phyloP scores from a whole-genome alignment of 2,329 filamentous ascomycete species.

The Talaromyces sp. region DNA sequence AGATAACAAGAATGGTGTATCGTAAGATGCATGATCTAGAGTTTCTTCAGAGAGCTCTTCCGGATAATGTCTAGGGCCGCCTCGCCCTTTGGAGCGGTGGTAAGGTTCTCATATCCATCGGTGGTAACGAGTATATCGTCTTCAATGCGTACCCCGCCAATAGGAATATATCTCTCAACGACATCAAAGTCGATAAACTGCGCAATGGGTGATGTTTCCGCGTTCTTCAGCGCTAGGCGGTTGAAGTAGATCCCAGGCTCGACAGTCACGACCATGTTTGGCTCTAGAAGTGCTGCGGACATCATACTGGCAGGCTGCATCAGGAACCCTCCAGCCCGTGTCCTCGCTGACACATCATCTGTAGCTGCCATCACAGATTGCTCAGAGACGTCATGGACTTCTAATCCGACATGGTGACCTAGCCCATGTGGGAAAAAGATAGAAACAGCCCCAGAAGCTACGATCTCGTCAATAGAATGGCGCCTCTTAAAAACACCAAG shows the following conservation, averaged over 20 bases:
- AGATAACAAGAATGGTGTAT: neutral
- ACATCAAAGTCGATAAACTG: slow-evolving; percentile 40
- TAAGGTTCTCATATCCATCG: slow-evolving; percentile 68
- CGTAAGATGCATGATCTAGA: neutral
- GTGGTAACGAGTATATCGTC: slow-evolving; percentile 68
- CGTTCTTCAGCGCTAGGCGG: slow-evolving; percentile 34
- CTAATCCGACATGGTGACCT: slow-evolving; percentile 56
- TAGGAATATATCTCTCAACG: slow-evolving; percentile 37
- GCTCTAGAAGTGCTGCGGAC: slow-evolving; percentile 41
- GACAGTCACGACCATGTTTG: slow-evolving; percentile 56
- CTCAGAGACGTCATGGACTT: slow-evolving; percentile 44
- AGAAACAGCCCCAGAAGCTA: slow-evolving; percentile 34
- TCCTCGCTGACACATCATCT: slow-evolving; percentile 18
- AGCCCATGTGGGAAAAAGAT: slow-evolving; percentile 49
- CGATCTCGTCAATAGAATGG: slow-evolving; percentile 52
- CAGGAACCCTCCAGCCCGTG: slow-evolving; percentile 17
- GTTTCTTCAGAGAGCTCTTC: slow-evolving; percentile 9
- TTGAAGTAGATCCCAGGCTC: slow-evolving; percentile 53
- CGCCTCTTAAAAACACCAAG: slow-evolving; percentile 68
- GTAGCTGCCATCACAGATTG: slow-evolving; percentile 32
- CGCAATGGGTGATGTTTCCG: slow-evolving; percentile 29
- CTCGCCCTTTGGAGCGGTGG: slow-evolving; percentile 66
- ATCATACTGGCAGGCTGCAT: slow-evolving; percentile 30
- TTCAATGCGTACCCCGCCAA: slow-evolving; percentile 46
- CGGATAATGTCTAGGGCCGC: slow-evolving; percentile 44